Percentiles rank a stretch among this genome's conserved stretches.
Conservation (phyloP, 2,329 filamentous ascomycete species). For the Macrophomina tecta region DNA sequence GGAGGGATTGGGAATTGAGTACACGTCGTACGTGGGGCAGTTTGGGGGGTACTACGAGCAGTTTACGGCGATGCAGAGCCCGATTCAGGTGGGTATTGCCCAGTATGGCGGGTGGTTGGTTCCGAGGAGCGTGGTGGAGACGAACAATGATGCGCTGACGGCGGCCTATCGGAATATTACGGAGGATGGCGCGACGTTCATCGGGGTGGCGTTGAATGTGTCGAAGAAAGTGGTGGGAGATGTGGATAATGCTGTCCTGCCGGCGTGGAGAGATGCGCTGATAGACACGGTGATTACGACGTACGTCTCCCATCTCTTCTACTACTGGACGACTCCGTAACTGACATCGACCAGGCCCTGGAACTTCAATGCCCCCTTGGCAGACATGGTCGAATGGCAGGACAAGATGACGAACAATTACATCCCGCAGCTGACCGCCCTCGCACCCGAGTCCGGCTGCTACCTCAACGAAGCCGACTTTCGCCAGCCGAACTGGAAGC, state of each 20-base stretch:
- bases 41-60: slow-evolving; percentile 11
- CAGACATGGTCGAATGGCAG: slow-evolving; percentile 31
- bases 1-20: neutral
- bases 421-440: slow-evolving; percentile 30
- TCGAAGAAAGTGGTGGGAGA: slow-evolving; percentile 29
- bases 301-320: neutral
- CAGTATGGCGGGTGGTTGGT: slow-evolving; percentile 35
- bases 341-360: neutral
- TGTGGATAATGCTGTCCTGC: slow-evolving; percentile 13
- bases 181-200: slow-evolving; percentile 27
- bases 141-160: slow-evolving; percentile 33
- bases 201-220: slow-evolving; percentile 31
- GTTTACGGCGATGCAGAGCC: slow-evolving; percentile 18
- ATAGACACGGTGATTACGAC: neutral
- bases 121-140: slow-evolving; percentile 8
- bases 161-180: slow-evolving; percentile 16
- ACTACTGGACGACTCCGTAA: too few relatives aligned
- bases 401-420: slow-evolving; percentile 14
- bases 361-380: slow-evolving; percentile 25
- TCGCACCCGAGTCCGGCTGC: slow-evolving; percentile 30
- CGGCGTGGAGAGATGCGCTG: slow-evolving; percentile 6
- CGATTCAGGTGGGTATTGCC: slow-evolving; percentile 37
- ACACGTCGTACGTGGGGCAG: neutral
- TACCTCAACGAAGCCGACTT: slow-evolving; percentile 39
- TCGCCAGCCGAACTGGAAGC: slow-evolving; percentile 36